A percentile compares a stretch with the other conserved stretches of the same genome.
phyloP scores from a whole-genome alignment of 257 asterid species.

The Thymus mandschuricus region DNA sequence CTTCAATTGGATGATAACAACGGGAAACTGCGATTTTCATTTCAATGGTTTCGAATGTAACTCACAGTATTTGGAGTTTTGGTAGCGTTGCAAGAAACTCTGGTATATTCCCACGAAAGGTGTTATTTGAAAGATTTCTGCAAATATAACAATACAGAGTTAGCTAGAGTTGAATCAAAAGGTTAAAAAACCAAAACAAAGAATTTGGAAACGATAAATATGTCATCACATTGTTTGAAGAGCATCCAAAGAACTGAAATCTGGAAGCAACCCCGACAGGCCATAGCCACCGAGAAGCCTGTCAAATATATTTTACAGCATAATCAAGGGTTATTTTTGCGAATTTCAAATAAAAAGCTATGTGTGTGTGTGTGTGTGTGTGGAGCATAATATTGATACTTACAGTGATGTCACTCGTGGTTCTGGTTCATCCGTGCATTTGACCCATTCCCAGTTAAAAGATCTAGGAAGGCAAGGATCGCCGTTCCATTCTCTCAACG shows the following conservation, averaged over 20 bases:
- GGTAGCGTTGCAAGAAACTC: slow-evolving; percentile 22
- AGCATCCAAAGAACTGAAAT: slow-evolving; percentile 51
- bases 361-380: too few species aligned
- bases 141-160: background rate
- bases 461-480: slow-evolving; percentile 45
- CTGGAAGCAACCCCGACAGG: slow-evolving; percentile 39
- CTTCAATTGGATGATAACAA: background rate
- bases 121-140: slow-evolving; percentile 30
- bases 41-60: background rate
- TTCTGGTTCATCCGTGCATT: slow-evolving; percentile 40
- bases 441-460: slow-evolving; percentile 49
- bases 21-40: too few species aligned
- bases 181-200: background rate
- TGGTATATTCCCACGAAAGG: slow-evolving; percentile 22
- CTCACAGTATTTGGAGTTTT: slow-evolving; percentile 25
- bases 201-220: background rate
- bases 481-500: slow-evolving; percentile 52
- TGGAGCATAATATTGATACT: background rate
- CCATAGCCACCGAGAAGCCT: slow-evolving; percentile 37
- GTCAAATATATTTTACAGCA: too few species aligned
- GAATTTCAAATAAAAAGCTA: too few species aligned
- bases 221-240: slow-evolving; percentile 54
- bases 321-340: too few species aligned
- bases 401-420: slow-evolving; percentile 71
- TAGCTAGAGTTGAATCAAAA: background rate